Evolutionary conservation across 306 rosid species (phyloP), one percentile per base, ranked within the genome.

Genomic region (Castanopsis chinensis): DNA sequence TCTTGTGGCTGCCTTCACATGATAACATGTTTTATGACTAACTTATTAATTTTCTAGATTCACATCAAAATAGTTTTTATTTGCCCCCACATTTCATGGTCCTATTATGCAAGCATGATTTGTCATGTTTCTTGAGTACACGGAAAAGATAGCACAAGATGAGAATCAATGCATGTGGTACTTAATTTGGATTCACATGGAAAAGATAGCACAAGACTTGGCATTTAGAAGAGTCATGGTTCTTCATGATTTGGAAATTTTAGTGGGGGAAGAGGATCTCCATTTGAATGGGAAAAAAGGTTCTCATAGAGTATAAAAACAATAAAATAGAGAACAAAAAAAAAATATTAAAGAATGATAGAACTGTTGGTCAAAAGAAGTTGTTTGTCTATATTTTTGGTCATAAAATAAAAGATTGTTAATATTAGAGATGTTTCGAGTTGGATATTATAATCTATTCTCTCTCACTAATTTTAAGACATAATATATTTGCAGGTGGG

Each of bases 201-300:
- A 25, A 25, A 25, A 25, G 27, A 25, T 25, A 25, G 1, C 27
- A 25, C 27, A 25, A 25, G 27, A 25, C 27, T 25, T 25, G 27
- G 27, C 27, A 25, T 25, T 25, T 25, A 25, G 27, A 25, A 25
- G 27, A 25, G 27, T 25, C 27, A 25, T 25, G 79, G 74, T 74
- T 87, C 56, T 57, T 75, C 27, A 23, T 33, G 52, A 51, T 6
- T 17, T 51, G 75, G 76, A 75, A 27, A 53, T 45, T 74, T 20
- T 25, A 59, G 69, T 78, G 45, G 65, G 27, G 59, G 8, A 37
- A 37, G 84, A 71, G 83, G 80, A 78, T 86, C 88, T 90, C 92
- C 94, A 67, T 91, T 77, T 91, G 90, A 88, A 87, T 75, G 78
- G 94, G 93, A 90, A 91, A 88, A 88, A 78, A 81, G 86, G 86